These are phyloP conservation scores for Phytophthora pistaciae DNA, from an alignment of 352 stramenopile species.

Conservation along the genomic window DNA sequence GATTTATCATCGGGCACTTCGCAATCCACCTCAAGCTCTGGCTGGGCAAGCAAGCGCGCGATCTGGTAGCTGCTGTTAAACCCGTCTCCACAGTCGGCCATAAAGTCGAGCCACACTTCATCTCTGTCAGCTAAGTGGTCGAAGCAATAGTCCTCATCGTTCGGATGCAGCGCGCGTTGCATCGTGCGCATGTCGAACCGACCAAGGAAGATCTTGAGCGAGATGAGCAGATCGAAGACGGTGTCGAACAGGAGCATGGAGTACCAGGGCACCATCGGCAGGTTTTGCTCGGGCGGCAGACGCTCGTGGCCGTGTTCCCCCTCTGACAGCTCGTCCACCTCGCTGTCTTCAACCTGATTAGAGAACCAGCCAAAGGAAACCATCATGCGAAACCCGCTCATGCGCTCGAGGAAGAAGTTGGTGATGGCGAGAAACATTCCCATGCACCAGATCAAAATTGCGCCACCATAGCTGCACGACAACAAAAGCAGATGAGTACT, in stretches of 20 bases:
- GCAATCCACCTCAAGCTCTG: slow-evolving; percentile 83
- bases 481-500: not conserved
- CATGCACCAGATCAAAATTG: slow-evolving; percentile 85
- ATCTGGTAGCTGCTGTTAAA: slow-evolving; percentile 96
- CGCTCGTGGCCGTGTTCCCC: slow-evolving; percentile 64
- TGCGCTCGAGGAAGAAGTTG: slow-evolving; percentile 85
- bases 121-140: slow-evolving; percentile 83
- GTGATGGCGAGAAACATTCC: slow-evolving; percentile 83
- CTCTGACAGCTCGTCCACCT: slow-evolving; percentile 43
- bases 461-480: not conserved
- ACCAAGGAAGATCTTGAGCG: slow-evolving; percentile 94
- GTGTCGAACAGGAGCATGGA: slow-evolving; percentile 94
- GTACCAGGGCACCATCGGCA: slow-evolving; percentile 95
- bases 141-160: slow-evolving; percentile 82
- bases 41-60: slow-evolving; percentile 90
- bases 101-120: slow-evolving; percentile 95
- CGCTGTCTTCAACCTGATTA: slow-evolving; percentile 58
- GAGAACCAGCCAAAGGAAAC: slow-evolving; percentile 79
- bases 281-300: slow-evolving; percentile 72
- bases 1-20: slow-evolving; percentile 34
- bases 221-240: slow-evolving; percentile 93
- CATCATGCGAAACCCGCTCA: slow-evolving; percentile 85
- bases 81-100: slow-evolving; percentile 94
- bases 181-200: slow-evolving; percentile 92
- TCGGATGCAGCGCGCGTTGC: slow-evolving; percentile 85